A percentile compares a stretch with the other conserved stretches of the same genome.
These are phyloP conservation scores for Cydonia oblonga DNA, from an alignment of 331 rosid genomes.

Conservation along the genomic window DNA sequence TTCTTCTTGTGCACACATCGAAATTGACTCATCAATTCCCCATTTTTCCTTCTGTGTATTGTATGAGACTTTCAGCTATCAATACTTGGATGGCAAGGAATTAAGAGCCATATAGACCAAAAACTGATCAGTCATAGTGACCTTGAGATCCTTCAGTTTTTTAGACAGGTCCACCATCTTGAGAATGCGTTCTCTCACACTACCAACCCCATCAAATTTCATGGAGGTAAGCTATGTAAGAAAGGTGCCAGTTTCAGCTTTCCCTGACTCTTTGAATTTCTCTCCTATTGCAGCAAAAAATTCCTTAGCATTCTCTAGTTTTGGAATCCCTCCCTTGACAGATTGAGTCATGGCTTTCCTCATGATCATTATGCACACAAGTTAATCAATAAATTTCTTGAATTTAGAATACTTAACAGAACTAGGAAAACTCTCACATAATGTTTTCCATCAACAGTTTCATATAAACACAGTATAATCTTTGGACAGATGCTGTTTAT, in stretches of 20 bases:
- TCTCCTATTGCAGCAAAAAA: too few species aligned
- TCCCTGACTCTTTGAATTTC: not conserved
- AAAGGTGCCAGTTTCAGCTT: not conserved
- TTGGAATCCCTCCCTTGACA: too few species aligned
- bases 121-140: too few species aligned
- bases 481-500: too few species aligned
- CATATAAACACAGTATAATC: too few species aligned
- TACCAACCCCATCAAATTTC: not conserved
- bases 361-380: too few species aligned
- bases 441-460: too few species aligned
- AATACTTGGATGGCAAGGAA: not conserved
- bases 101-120: not conserved
- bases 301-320: too few species aligned
- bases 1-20: not conserved
- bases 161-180: not conserved
- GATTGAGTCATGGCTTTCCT: too few species aligned
- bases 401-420: too few species aligned
- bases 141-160: not conserved
- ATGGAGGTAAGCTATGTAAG: not conserved
- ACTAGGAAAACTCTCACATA: too few species aligned
- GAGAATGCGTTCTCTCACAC: not conserved
- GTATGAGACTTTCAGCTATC: not conserved
- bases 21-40: not conserved
- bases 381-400: too few species aligned
- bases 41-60: not conserved